These are phyloP conservation scores for Podospora pseudoanserina DNA, from an alignment of 495 filamentous ascomycete species.

Conservation along the genomic window DNA sequence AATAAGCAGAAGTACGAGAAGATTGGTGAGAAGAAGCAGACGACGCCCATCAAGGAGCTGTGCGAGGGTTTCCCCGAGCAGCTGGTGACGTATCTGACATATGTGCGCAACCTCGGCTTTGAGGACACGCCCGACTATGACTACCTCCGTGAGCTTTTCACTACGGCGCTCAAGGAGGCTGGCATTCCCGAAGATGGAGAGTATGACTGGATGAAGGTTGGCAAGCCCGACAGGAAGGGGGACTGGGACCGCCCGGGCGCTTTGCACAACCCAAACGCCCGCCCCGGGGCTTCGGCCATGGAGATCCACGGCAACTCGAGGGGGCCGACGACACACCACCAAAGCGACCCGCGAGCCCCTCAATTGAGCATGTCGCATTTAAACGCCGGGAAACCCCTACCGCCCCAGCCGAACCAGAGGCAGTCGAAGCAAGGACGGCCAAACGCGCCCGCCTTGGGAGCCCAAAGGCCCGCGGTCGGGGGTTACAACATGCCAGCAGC, in stretches of 20 bases:
- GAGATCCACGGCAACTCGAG: conserved; percentile 64
- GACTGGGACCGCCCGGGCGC: conserved; percentile 61
- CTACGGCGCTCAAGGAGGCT: conserved; percentile 89
- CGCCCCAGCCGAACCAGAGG: conserved; percentile 66
- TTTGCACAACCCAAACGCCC: conserved; percentile 68
- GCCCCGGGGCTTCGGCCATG: conserved; percentile 71
- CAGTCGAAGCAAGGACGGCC: conserved; percentile 77
- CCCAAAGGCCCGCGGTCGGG: conserved; percentile 70
- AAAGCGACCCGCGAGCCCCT: conserved; percentile 48
- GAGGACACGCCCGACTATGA: conserved; percentile 99
- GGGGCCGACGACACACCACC: conserved; percentile 58
- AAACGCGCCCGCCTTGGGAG: conserved; percentile 70
- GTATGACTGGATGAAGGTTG: conserved; percentile 99
- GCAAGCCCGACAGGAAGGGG: conserved; percentile 90
- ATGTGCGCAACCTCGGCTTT: conserved; percentile 96
- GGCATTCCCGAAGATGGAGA: conserved; percentile 97
- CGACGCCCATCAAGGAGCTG: conserved; percentile 91
- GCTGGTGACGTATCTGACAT: conserved; percentile 95
- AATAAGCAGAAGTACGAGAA: conserved; percentile 99
- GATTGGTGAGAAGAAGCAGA: conserved; percentile 99
- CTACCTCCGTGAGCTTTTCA: conserved; percentile 93
- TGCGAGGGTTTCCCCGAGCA: conserved; percentile 97
- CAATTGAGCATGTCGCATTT: conserved; percentile 84
- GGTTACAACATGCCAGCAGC: conserved; percentile 53
- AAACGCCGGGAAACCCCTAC: conserved; percentile 92